phyloP scores from a whole-genome alignment of 768 basidiomycete genomes.

The Trametes elegans region DNA sequence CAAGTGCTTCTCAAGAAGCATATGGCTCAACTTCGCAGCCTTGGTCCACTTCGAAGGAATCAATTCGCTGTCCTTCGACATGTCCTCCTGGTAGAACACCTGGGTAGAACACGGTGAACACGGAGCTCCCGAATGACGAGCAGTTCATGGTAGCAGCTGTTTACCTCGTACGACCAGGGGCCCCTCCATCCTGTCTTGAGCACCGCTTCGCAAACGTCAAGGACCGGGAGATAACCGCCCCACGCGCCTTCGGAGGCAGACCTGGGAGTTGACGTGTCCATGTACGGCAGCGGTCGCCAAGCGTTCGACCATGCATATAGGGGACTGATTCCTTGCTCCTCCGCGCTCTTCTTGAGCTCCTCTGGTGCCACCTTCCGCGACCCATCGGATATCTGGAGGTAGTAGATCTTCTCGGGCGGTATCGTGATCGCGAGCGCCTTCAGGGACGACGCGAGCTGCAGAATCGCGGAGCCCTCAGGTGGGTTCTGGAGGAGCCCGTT shows the following conservation, averaged over 20 bases:
- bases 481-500: conserved; percentile 13
- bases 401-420: conserved; percentile 30
- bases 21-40: conserved; percentile 11
- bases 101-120: neutral
- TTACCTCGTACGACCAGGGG: conserved; percentile 30
- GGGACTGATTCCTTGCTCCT: conserved; percentile 25
- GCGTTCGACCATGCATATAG: conserved; percentile 31
- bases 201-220: conserved; percentile 28
- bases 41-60: conserved; percentile 26
- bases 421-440: conserved; percentile 21
- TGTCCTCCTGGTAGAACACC: conserved; percentile 16
- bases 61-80: conserved; percentile 17
- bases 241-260: conserved; percentile 10
- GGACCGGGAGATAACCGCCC: conserved; percentile 28
- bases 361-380: conserved; percentile 21
- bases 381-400: conserved; percentile 33
- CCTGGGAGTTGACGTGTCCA: no score
- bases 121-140: neutral
- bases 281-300: conserved; percentile 30
- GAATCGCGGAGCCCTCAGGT: conserved; percentile 12
- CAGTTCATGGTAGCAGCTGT: neutral
- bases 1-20: conserved; percentile 18
- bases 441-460: conserved; percentile 22
- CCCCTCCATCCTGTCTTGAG: conserved; percentile 31
- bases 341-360: conserved; percentile 17